phyloP scores from a whole-genome alignment of 2,329 filamentous ascomycete genomes.

The Metarhizium humberi region DNA sequence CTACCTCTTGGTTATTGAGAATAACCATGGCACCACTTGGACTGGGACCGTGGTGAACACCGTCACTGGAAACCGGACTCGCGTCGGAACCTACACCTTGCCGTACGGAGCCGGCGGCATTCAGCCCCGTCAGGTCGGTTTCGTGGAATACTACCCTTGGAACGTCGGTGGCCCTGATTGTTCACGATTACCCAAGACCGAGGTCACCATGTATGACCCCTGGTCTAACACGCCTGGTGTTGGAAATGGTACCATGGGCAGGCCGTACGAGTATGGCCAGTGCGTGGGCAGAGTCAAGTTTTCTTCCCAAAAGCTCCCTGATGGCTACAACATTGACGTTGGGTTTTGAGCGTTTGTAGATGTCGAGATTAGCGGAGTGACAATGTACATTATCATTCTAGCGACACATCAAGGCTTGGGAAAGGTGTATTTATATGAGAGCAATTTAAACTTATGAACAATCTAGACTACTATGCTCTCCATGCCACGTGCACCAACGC shows the following conservation, averaged over 20 bases:
- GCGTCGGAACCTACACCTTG: constrained; percentile 13
- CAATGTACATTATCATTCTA: not conserved
- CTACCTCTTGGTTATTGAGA: constrained; percentile 11
- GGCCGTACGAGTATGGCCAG: constrained; percentile 11
- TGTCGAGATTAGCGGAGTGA: not conserved
- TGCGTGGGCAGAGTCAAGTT: constrained; percentile 9
- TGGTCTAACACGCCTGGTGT: constrained; percentile 7
- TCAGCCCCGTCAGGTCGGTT: constrained; percentile 7
- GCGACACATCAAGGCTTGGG: too few species aligned
- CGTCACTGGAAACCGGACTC: constrained; percentile 1
- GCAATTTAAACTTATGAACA: not conserved
- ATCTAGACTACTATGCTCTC: not conserved
- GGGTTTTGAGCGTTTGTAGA: constrained; percentile 1
- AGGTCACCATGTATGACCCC: constrained; percentile 9
- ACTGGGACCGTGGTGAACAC: constrained; percentile 12
- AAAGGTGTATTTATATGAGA: too few species aligned
- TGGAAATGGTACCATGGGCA: constrained; percentile 7
- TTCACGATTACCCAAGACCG: constrained; percentile 8
- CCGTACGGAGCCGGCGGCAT: constrained; percentile 10
- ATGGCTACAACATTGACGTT: constrained; percentile 8
- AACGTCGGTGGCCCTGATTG: constrained; percentile 11
- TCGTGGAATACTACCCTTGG: constrained; percentile 15
- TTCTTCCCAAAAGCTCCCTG: not conserved
- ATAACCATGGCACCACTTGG: constrained; percentile 11
- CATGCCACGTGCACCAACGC: not conserved